Base-by-base conservation (phyloP, 208 protist genomes). In the Acanthamoeba lenticulata region DNA sequence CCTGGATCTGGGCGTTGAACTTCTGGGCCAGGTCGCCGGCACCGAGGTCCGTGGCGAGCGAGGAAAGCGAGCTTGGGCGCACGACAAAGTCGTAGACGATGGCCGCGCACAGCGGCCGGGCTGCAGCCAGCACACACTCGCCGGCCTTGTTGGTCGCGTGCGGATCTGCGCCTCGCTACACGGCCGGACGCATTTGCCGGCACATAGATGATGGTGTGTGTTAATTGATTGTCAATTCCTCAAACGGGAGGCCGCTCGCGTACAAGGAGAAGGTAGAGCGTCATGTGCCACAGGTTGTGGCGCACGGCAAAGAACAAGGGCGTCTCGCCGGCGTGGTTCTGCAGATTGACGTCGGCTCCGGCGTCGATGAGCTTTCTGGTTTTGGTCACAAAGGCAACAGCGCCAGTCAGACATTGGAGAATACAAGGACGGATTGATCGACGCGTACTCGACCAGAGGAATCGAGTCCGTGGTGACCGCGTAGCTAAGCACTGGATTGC, bases 61-160 rank as follows among this genome's bases (percentile, higher is more conserved):
- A n/a, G n/a, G n/a, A n/a, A 2, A 81, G 69, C 21, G 69, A 47
- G 69, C 36, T 29, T 0, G 69, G 69, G 1, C 69, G 34, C 36
- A 36, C 21, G 40, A 81, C 69, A 81, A 81, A 81, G 69, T 81
- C 69, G 69, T 81, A 32, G 15, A 81, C 44, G 21, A 81, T 29
- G 27, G 69, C 69, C 17, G 69, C 69, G 21, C 21, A 81, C 24
- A 81, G 40, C 24, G 69, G 15, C 69, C 36, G 44, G 24, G 69
- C 40, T 24, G 69, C 40, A 29, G 44, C 2, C 13, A 81, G 69
- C 38, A 47, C 69, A 32, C 69, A 81, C 38, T 81, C 69, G 69
- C 69, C 69, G 1, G 69, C 69, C 15, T 81, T 47, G 69, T 81
- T 81, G 6, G 21, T 40, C 0, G 69, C 69, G 27, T 81, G 69